These are phyloP conservation scores for Irpex rosettiformis DNA, from an alignment of 1,284 basidiomycete species.

Conservation along the genomic window DNA sequence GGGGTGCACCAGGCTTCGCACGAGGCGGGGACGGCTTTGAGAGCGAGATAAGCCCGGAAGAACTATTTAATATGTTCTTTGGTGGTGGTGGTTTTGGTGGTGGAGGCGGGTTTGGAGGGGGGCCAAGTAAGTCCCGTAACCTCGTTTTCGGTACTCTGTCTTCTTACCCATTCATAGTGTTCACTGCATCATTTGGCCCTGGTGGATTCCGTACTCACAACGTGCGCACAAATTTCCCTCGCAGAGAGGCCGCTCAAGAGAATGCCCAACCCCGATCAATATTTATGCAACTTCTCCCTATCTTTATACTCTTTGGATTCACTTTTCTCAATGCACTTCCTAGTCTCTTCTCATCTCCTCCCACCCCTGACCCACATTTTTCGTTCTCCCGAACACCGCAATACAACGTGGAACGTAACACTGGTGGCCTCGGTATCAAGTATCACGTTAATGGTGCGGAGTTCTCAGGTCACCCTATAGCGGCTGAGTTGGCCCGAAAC, in stretches of 20 bases:
- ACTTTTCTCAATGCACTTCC: conserved; percentile 86
- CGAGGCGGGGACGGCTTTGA: conserved; percentile 57
- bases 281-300: conserved; percentile 82
- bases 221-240: conserved; percentile 34
- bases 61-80: conserved; percentile 99
- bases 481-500: conserved; percentile 59
- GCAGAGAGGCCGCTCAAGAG: conserved; percentile 31
- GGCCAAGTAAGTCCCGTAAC: conserved; percentile 42
- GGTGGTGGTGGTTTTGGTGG: conserved; percentile 63
- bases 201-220: conserved; percentile 73
- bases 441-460: conserved; percentile 87
- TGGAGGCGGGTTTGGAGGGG: conserved; percentile 45
- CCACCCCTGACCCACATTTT: conserved; percentile 79
- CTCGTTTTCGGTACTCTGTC: background rate
- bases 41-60: conserved; percentile 91
- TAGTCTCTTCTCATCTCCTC: conserved; percentile 61
- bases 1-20: conserved; percentile 44
- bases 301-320: conserved; percentile 81
- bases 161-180: conserved; percentile 42
- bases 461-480: conserved; percentile 79
- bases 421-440: conserved; percentile 63
- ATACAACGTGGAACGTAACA: conserved; percentile 65
- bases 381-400: conserved; percentile 62
- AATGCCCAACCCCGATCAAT: conserved; percentile 60
- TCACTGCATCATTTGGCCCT: conserved; percentile 72